A percentile compares a stretch with the other conserved stretches of the same genome.
Conservation (phyloP, 2,329 filamentous ascomycete species). For the Bimuria novae-zelandiae region DNA sequence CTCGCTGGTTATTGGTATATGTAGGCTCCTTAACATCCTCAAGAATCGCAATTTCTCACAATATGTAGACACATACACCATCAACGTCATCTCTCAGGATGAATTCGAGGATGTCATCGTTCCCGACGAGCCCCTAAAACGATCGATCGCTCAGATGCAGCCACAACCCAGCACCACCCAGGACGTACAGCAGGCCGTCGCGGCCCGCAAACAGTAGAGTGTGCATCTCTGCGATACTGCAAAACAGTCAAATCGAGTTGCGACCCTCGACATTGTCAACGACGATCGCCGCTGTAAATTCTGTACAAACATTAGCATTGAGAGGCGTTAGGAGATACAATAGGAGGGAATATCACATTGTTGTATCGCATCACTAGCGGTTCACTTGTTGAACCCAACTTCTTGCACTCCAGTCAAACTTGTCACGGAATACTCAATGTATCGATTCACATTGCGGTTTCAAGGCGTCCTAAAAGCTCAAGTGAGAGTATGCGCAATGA, state of each 20-base stretch:
- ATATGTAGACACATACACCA: constrained; percentile 67
- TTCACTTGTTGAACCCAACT: too few species aligned
- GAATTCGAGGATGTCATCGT: constrained; percentile 96
- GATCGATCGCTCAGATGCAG: constrained; percentile 32
- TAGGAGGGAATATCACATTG: neutral
- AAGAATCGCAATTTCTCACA: constrained; percentile 18
- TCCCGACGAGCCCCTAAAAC: constrained; percentile 69
- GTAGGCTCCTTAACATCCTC: constrained; percentile 54
- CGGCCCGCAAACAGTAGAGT: constrained; percentile 33
- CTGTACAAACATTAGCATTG: constrained; percentile 3
- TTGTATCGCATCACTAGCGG: too few species aligned
- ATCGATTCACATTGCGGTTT: too few species aligned
- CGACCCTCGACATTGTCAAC: neutral
- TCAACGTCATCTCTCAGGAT: constrained; percentile 89
- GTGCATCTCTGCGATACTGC: neutral
- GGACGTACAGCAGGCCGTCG: constrained; percentile 37
- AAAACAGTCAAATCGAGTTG: neutral
- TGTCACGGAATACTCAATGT: too few species aligned
- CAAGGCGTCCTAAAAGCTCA: too few species aligned
- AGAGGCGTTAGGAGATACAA: neutral
- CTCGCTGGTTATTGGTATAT: constrained; percentile 79
- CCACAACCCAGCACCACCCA: constrained; percentile 31
- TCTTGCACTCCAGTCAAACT: too few species aligned
- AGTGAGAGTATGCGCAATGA: too few species aligned
- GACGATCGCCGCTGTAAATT: neutral